Conservation (phyloP, 176 grass and related monocot genomes). For the Cenchrus fungigraminus region DNA sequence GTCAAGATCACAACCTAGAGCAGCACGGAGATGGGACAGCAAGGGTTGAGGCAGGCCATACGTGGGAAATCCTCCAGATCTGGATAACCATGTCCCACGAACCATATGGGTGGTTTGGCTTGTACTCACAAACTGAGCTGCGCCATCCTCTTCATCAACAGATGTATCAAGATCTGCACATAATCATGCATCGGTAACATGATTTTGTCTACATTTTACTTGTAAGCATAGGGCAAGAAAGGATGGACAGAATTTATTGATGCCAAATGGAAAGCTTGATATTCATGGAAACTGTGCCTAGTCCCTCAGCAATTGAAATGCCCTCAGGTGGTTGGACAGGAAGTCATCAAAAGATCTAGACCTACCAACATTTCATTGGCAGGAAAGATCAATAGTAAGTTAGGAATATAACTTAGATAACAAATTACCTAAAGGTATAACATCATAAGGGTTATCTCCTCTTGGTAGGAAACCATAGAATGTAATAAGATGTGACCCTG, state of each 20-base stretch:
- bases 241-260: background rate
- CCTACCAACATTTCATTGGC: background rate
- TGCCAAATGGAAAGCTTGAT: too few species aligned
- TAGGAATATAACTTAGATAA: slow-evolving; percentile 11
- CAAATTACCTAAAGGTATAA: slow-evolving; percentile 86
- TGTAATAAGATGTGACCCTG: slow-evolving; percentile 78
- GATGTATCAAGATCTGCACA: slow-evolving; percentile 74
- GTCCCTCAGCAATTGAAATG: slow-evolving; percentile 15
- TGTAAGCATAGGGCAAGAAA: background rate
- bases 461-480: slow-evolving; percentile 95
- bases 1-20: slow-evolving; percentile 51
- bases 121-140: slow-evolving; percentile 21
- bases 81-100: slow-evolving; percentile 81
- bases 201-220: slow-evolving; percentile 12
- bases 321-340: background rate
- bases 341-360: slow-evolving; percentile 1
- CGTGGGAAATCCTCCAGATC: slow-evolving; percentile 32
- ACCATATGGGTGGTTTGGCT: slow-evolving; percentile 72
- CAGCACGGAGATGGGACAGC: slow-evolving; percentile 68
- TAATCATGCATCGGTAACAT: slow-evolving; percentile 4
- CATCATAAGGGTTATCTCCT: slow-evolving; percentile 89
- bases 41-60: slow-evolving; percentile 74
- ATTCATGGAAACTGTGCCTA: background rate
- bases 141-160: slow-evolving; percentile 39
- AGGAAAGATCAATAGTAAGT: background rate